Evolutionary conservation across 108 stramenopile genomes (phyloP).

Genomic region (Skeletonema grethae): DNA sequence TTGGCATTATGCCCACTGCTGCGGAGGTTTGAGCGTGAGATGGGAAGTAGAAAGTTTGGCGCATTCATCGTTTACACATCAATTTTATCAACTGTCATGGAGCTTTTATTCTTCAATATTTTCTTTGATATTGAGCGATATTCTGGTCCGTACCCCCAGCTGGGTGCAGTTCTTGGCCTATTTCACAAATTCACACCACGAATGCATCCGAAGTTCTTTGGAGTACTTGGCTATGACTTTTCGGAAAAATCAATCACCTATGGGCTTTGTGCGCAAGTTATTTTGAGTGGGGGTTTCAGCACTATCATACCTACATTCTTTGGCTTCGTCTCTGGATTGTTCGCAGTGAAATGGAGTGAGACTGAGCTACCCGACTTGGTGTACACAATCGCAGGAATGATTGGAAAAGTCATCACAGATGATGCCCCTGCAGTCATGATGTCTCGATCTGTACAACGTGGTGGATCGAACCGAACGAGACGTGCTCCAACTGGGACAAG

Average conservation of each 20-base stretch:
- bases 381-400: slow-evolving; percentile 2
- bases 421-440: slow-evolving; percentile 48
- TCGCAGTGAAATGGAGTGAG: slow-evolving; percentile 27
- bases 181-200: slow-evolving; percentile 65
- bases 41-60: slow-evolving; percentile 61
- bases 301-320: slow-evolving; percentile 34
- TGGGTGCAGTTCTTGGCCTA: slow-evolving; percentile 64
- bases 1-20: slow-evolving; percentile 50
- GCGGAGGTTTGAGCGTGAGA: slow-evolving; percentile 76
- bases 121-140: slow-evolving; percentile 43
- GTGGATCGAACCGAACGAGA: slow-evolving; percentile 12
- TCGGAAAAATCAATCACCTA: slow-evolving; percentile 72
- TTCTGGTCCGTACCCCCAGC: slow-evolving; percentile 52
- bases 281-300: slow-evolving; percentile 30
- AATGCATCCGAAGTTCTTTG: slow-evolving; percentile 71
- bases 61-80: slow-evolving; percentile 45
- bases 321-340: slow-evolving; percentile 39
- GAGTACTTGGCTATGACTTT: slow-evolving; percentile 60
- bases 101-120: slow-evolving; percentile 33
- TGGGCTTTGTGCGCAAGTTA: slow-evolving; percentile 53
- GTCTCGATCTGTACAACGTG: slow-evolving; percentile 38
- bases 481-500: slow-evolving; percentile 5
- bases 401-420: slow-evolving; percentile 33
- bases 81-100: slow-evolving; percentile 36
- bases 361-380: slow-evolving; percentile 40